phyloP scores from a whole-genome alignment of 2,329 filamentous ascomycete genomes.

The Neopestalotiopsis rosae region DNA sequence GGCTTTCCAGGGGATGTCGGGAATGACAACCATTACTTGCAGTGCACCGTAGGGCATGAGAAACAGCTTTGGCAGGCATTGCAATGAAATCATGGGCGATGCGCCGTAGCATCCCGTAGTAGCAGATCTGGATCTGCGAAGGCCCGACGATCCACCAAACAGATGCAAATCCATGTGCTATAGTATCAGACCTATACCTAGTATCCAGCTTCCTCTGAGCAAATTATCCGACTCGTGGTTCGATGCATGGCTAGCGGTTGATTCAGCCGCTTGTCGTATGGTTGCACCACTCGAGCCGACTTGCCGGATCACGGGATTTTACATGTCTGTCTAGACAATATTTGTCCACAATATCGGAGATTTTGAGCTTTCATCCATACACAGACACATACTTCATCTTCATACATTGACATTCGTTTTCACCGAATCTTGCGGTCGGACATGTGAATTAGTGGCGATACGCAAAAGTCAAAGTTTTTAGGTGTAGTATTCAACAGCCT shows the following conservation, averaged over 20 bases:
- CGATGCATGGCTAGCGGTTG: background rate
- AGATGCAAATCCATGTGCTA: background rate
- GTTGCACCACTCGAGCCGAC: background rate
- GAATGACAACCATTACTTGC: background rate
- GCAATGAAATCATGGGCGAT: background rate
- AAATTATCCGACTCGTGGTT: background rate
- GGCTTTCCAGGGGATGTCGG: background rate
- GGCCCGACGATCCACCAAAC: background rate
- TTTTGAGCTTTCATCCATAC: too few relatives aligned
- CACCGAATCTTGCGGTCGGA: too few relatives aligned
- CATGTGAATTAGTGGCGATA: background rate
- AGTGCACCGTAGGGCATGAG: background rate
- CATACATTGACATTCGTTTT: too few relatives aligned
- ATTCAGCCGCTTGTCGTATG: constrained; percentile 1
- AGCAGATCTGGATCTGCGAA: background rate
- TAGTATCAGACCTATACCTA: background rate
- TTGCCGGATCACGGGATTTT: background rate
- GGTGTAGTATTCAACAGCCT: background rate
- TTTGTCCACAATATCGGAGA: too few relatives aligned
- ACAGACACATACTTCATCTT: too few relatives aligned
- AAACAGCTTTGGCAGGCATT: constrained; percentile 1
- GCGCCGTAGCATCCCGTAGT: background rate
- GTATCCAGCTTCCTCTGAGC: background rate
- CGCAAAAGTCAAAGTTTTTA: background rate
- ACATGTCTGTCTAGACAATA: background rate